Evolutionary conservation across 768 basidiomycete genomes (phyloP), one percentile per base, ranked within the genome.

Genomic region (Termitomyces titanicus): DNA sequence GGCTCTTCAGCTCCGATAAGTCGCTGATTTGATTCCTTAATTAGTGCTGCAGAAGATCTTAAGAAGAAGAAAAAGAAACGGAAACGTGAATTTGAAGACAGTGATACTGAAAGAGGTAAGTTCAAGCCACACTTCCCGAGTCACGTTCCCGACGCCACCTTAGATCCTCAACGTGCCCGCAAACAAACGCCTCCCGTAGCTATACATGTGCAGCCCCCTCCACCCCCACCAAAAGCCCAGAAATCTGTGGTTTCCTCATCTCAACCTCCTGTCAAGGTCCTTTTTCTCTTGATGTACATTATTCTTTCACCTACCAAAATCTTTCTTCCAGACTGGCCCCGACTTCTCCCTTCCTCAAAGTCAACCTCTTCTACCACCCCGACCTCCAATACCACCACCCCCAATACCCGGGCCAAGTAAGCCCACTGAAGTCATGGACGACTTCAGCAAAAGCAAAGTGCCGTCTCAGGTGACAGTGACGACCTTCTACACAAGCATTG

Each of bases 51-150:
- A 11, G 80, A 84, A 12, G 87, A 88, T 45, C 57, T 75, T 27
- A 88, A 86, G 75, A 88, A 82, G 72, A 89, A 88, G 75, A 90
- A 89, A 74, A 90, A 91, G 73, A 92, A 92, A 66, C 88, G 90
- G 70, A 90, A 88, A 78, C 81, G 87, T 53, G 89, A 89, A 37
- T 74, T 79, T 9, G 83, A 81, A 37, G 84, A 84, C n/a, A 88
- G 86, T 60, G 89, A 91, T 59, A 68, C 74, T 31, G 89, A 91
- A 63, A 75, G 75, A 66, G 81, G 83, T 82, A 69, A 46, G 1
- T 5, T 15, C 13, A 18, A 40, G 33, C 50, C 51, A 33, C 35
- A 31, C 46, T 38, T 47, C 6, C 52, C 10, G 53, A 55, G 44
- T 51, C 52, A 51, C 42, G 49, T 50, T 31, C 56, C 37, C 43